A percentile compares a stretch with the other conserved stretches of the same genome.
Conservation (phyloP, 768 basidiomycete species). For the Xerocomus spinulosus region DNA sequence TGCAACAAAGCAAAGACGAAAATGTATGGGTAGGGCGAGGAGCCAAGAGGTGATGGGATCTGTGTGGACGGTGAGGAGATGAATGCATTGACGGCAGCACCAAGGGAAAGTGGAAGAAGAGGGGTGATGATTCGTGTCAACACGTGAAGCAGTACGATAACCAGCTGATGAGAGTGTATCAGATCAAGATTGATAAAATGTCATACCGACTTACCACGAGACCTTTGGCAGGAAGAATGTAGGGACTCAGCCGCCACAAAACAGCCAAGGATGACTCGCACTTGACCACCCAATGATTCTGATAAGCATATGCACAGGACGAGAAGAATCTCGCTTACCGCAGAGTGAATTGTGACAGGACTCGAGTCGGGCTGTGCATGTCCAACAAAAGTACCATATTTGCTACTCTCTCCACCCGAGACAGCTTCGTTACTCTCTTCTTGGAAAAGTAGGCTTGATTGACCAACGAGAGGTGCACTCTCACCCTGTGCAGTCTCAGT, state of each 20-base stretch:
- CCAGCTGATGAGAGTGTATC: slow-evolving; percentile 35
- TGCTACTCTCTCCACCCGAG: slow-evolving; percentile 38
- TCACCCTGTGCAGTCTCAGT: slow-evolving; percentile 15
- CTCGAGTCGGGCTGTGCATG: slow-evolving; percentile 10
- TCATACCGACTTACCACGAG: slow-evolving; percentile 17
- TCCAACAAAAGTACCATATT: slow-evolving; percentile 70
- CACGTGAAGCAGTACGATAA: slow-evolving; percentile 68
- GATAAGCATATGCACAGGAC: background rate
- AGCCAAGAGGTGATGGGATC: slow-evolving; percentile 22
- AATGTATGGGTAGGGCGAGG: slow-evolving; percentile 66
- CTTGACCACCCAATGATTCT: background rate
- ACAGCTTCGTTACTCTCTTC: slow-evolving; percentile 39
- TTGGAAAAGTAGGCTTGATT: slow-evolving; percentile 53
- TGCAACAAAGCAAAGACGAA: slow-evolving; percentile 63
- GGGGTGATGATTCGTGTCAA: slow-evolving; percentile 75
- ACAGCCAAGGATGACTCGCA: slow-evolving; percentile 13
- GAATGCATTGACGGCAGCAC: slow-evolving; percentile 33
- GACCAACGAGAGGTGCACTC: slow-evolving; percentile 27
- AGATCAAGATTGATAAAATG: background rate
- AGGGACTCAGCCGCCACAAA: slow-evolving; percentile 17
- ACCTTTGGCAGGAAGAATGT: slow-evolving; percentile 19
- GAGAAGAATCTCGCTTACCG: slow-evolving; percentile 9
- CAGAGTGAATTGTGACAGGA: background rate
- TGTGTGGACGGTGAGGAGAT: slow-evolving; percentile 15
- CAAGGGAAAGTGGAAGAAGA: slow-evolving; percentile 65